Evolutionary conservation across 106 monocot species (phyloP).

Genomic region (Dendrobium nobile): DNA sequence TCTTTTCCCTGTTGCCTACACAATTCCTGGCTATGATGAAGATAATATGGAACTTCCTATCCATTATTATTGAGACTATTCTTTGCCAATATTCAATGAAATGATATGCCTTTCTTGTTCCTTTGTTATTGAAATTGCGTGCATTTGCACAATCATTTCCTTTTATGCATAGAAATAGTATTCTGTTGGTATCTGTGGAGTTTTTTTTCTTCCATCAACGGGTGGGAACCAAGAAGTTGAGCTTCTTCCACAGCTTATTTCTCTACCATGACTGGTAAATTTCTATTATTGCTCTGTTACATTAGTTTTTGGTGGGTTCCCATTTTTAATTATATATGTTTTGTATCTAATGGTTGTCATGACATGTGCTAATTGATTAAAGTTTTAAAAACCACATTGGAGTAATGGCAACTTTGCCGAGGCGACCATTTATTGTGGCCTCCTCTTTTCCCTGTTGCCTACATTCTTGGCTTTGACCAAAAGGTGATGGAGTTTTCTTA

Average conservation of each 20-base stretch:
- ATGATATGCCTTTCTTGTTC: not conserved
- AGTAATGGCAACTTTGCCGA: conserved; percentile 13
- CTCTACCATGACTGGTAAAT: no score
- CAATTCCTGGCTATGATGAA: not conserved
- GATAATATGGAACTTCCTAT: not conserved
- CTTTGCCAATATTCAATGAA: not conserved
- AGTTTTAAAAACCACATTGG: not conserved
- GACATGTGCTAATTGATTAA: not conserved
- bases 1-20: conserved; percentile 3
- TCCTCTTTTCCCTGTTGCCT: conserved; percentile 39
- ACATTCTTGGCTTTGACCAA: conserved; percentile 8
- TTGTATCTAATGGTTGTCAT: not conserved
- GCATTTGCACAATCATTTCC: not conserved
- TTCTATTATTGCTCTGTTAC: not conserved
- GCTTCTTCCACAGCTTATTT: no score
- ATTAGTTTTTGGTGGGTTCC: not conserved
- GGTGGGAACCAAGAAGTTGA: no score
- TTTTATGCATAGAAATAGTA: no score
- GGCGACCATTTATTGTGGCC: conserved; percentile 15
- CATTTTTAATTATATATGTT: not conserved
- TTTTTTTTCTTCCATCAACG: no score
- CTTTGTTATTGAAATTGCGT: not conserved
- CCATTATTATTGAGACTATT: not conserved
- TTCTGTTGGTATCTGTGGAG: no score
- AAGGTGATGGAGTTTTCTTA: not conserved